phyloP scores from a whole-genome alignment of 768 basidiomycete species.

The Trametes coccinea region DNA sequence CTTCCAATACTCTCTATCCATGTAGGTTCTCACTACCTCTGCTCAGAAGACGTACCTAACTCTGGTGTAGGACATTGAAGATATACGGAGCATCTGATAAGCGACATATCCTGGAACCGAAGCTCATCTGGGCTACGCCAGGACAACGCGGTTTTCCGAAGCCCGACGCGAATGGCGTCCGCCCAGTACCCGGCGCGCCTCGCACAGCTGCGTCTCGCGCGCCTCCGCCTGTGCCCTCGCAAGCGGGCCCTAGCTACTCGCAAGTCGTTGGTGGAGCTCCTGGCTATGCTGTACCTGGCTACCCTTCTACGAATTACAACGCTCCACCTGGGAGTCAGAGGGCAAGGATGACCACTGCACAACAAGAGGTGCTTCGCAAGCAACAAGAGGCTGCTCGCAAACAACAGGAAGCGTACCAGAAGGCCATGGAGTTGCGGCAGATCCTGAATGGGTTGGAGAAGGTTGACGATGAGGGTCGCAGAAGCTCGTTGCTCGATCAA shows the following conservation, averaged over 20 bases:
- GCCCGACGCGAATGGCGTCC: conserved; percentile 12
- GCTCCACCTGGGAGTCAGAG: conserved; percentile 11
- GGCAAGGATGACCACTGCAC: conserved; percentile 19
- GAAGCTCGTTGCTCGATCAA: conserved; percentile 68
- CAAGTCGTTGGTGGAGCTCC: not conserved
- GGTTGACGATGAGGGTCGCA: conserved; percentile 74
- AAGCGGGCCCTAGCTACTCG: not conserved
- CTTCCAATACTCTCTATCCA: conserved; percentile 54
- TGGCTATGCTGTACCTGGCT: not conserved
- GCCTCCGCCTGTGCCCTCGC: conserved; percentile 8
- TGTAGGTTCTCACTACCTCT: conserved; percentile 44
- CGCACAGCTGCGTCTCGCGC: not conserved
- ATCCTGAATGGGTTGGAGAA: conserved; percentile 70
- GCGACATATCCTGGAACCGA: conserved; percentile 60
- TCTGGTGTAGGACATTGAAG: conserved; percentile 53
- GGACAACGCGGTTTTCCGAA: conserved; percentile 55
- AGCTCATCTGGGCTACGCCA: conserved; percentile 75
- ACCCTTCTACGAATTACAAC: not conserved
- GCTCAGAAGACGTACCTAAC: too few relatives aligned
- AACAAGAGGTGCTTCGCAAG: conserved; percentile 41
- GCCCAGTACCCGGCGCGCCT: conserved; percentile 22
- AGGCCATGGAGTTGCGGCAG: conserved; percentile 65
- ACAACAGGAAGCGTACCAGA: conserved; percentile 54
- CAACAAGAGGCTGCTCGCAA: conserved; percentile 42
- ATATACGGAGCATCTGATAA: conserved; percentile 71